Evolutionary conservation across 805 yeast genomes (phyloP), one percentile per base, ranked within the genome.

Genomic region (Lipomyces starkeyi): DNA sequence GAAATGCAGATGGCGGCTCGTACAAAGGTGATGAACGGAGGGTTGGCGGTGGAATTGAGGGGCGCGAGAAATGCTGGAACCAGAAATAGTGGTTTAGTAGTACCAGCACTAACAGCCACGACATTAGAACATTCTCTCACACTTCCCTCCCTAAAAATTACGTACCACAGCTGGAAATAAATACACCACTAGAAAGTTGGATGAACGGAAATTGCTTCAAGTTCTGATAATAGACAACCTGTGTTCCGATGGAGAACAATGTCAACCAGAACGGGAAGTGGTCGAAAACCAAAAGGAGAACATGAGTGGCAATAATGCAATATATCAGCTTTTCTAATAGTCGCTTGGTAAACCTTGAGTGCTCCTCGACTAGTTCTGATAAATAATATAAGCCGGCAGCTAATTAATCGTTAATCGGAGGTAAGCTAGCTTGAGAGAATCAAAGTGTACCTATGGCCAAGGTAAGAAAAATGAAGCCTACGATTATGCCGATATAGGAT

Each of bases 341-440:
- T 66, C 91, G 80, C 74, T 86, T 89, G 11, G 98, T 91, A 60
- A 93, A 87, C 71, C 91, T 95, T 0, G 97, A 85, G 77, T 95
- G 94, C 75, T 93, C 98, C 77, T 95, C 99, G 17, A 95, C 97
- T 40, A 93, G 80, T 77, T 95, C 99, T 8, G 97, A 91, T 52
- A 94, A 82, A 74, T 93, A 93, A 81, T 93, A 95, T 43, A 95
- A 81, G 0, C 97, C 98, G 1, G 97, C 91, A 0, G 98, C 98
- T 88, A 25, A 0, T 22, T 3, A 17, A 8, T 25, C 64, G 13
- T n/a, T 20, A 25, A 11, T 8, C 8, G 40, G 9, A 29, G 3
- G 25, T 22, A 17, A 17, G 35, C n/a, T 25, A 32, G 60, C 58
- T 14, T 20, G 1, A 37, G 40, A 49, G 40, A 61, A 11, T 34